Evolutionary conservation across 192 early-diverging fungal species (phyloP).

Genomic region (Tieghemiomyces parasiticus): DNA sequence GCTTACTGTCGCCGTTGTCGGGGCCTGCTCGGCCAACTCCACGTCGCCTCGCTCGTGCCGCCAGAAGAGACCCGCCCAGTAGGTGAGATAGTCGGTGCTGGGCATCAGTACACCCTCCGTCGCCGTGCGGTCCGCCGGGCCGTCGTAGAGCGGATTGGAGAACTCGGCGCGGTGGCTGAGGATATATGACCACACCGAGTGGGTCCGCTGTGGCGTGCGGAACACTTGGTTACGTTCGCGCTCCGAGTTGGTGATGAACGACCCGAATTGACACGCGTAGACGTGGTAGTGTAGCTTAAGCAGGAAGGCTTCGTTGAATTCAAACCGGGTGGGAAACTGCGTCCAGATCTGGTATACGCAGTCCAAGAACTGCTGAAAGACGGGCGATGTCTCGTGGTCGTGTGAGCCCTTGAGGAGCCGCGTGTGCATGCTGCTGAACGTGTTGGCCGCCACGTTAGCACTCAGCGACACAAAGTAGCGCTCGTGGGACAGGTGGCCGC

Average conservation of each 20-base stretch:
- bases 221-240: slow-evolving; percentile 44
- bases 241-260: slow-evolving; percentile 85
- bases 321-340: slow-evolving; percentile 81
- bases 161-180: slow-evolving; percentile 34
- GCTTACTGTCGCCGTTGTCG: too few species aligned
- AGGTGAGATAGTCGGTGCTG: slow-evolving; percentile 40
- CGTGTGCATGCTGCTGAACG: slow-evolving; percentile 40
- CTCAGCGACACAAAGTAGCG: slow-evolving; percentile 36
- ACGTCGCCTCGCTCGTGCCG: slow-evolving; percentile 34
- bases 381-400: slow-evolving; percentile 73
- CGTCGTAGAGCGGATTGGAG: slow-evolving; percentile 41
- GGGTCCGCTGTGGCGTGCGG: slow-evolving; percentile 24
- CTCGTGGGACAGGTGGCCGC: slow-evolving; percentile 75
- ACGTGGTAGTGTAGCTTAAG: slow-evolving; percentile 69
- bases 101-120: slow-evolving; percentile 51
- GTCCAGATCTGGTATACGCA: slow-evolving; percentile 86
- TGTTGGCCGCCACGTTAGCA: slow-evolving; percentile 38
- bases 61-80: slow-evolving; percentile 58
- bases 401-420: slow-evolving; percentile 40
- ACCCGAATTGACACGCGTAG: slow-evolving; percentile 88
- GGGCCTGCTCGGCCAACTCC: slow-evolving; percentile 13
- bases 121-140: slow-evolving; percentile 26
- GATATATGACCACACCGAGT: slow-evolving; percentile 74
- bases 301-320: slow-evolving; percentile 77
- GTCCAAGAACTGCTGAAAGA: slow-evolving; percentile 97